Evolutionary conservation across 2,329 filamentous ascomycete species (phyloP).

Genomic region (Calonectria crousiana): DNA sequence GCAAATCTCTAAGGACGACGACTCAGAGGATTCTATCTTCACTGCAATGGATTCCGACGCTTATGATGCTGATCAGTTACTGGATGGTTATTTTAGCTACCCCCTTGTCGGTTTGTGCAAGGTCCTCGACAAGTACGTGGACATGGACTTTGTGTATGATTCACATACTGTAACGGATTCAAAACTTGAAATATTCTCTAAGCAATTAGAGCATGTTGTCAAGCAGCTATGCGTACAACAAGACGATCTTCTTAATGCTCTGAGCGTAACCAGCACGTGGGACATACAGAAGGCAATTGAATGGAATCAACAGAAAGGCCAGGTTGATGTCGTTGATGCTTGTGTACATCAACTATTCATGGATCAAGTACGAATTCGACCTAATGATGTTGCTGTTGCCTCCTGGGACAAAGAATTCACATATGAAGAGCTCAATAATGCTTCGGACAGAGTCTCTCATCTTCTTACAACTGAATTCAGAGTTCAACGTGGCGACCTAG

Average conservation of each 20-base stretch:
- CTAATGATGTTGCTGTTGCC: slow-evolving; percentile 4
- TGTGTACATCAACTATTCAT: slow-evolving; percentile 15
- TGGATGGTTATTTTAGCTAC: slow-evolving; percentile 43
- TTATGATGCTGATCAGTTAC: background rate
- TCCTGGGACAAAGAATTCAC: slow-evolving; percentile 39
- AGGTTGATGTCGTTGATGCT: background rate
- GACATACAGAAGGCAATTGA: background rate
- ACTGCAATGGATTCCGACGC: background rate
- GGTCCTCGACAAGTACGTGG: background rate
- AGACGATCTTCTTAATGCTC: background rate
- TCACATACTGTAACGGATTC: background rate
- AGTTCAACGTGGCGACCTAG: background rate
- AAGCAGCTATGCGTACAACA: background rate
- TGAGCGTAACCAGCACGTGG: background rate
- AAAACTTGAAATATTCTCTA: background rate
- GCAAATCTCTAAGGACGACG: background rate
- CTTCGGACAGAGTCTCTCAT: slow-evolving; percentile 14
- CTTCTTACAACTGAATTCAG: slow-evolving; percentile 16
- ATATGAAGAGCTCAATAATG: background rate
- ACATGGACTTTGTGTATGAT: background rate
- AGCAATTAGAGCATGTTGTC: background rate
- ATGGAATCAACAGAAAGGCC: background rate
- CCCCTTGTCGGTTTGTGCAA: background rate
- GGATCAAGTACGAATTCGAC: background rate
- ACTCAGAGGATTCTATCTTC: background rate